These are phyloP conservation scores for Protomyces inouyei DNA, from an alignment of 1,139 yeast species.

Conservation along the genomic window DNA sequence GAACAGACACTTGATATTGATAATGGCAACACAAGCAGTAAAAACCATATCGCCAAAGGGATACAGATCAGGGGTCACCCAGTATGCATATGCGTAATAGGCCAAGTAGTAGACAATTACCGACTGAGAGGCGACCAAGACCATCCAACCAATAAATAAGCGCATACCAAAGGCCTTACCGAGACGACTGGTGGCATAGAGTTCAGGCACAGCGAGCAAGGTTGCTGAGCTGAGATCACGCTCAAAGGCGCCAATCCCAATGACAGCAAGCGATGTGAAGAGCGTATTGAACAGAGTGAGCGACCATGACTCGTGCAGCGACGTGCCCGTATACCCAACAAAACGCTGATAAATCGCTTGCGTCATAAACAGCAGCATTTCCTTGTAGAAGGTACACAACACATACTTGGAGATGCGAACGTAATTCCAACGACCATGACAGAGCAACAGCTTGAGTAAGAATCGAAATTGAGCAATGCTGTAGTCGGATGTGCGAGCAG, in stretches of 20 bases:
- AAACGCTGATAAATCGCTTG: conserved; percentile 84
- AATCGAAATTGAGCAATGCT: conserved; percentile 92
- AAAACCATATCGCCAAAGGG: conserved; percentile 76
- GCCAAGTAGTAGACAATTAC: conserved; percentile 56
- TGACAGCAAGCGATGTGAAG: conserved; percentile 86
- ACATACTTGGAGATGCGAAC: conserved; percentile 88
- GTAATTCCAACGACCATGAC: conserved; percentile 94
- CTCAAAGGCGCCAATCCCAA: conserved; percentile 93
- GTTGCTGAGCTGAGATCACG: conserved; percentile 86
- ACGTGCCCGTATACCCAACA: conserved; percentile 86
- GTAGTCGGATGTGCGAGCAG: conserved; percentile 91
- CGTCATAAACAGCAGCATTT: conserved; percentile 77
- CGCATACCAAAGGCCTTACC: conserved; percentile 69
- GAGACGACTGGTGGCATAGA: conserved; percentile 67
- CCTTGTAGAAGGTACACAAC: conserved; percentile 91
- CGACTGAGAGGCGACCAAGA: conserved; percentile 69
- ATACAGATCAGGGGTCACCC: conserved; percentile 47
- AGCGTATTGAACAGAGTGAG: conserved; percentile 93
- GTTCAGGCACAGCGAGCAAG: conserved; percentile 82
- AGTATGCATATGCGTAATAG: conserved; percentile 56
- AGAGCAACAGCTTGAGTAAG: conserved; percentile 71
- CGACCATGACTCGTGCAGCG: conserved; percentile 93
- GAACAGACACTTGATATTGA: conserved; percentile 72
- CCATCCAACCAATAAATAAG: conserved; percentile 73
- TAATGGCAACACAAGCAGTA: conserved; percentile 63